Percentiles rank a stretch among this genome's conserved stretches.
Evolutionary conservation across 1,139 yeast genomes (phyloP).

Genomic region (Nakaseomyces nivariensis): DNA sequence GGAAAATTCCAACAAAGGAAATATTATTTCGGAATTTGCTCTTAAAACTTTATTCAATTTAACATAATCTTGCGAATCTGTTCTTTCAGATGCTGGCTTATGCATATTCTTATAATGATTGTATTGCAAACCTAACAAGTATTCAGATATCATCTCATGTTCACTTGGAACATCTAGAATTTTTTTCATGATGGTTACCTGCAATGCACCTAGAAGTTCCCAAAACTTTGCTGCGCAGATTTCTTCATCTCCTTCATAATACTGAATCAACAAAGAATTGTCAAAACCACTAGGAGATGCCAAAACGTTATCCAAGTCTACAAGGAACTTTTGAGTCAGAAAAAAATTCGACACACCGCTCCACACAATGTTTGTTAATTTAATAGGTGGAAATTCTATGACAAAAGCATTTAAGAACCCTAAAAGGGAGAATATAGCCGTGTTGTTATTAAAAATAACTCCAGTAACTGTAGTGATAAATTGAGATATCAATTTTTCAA

Average conservation of each 20-base stretch:
- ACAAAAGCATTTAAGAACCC: constrained; percentile 26
- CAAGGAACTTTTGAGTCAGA: constrained; percentile 14
- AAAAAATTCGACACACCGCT: constrained; percentile 12
- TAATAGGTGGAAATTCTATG: constrained; percentile 12
- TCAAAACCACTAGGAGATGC: constrained; percentile 17
- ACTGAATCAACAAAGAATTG: constrained; percentile 25
- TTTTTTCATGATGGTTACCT: constrained; percentile 12
- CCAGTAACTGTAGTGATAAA: constrained; percentile 24
- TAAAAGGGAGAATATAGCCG: constrained; percentile 24
- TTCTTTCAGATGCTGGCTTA: background rate
- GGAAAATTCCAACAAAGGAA: constrained; percentile 14
- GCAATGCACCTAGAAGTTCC: constrained; percentile 19
- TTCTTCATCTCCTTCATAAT: constrained; percentile 24
- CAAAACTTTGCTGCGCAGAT: constrained; percentile 21
- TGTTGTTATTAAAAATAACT: constrained; percentile 15
- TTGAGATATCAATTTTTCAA: constrained; percentile 17
- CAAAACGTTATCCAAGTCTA: constrained; percentile 15
- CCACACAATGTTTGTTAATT: constrained; percentile 19
- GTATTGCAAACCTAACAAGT: constrained; percentile 15
- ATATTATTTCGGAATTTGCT: constrained; percentile 8
- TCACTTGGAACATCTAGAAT: constrained; percentile 9
- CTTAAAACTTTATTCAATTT: constrained; percentile 3
- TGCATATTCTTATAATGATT: constrained; percentile 8
- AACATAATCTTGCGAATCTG: constrained; percentile 4
- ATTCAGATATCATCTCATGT: constrained; percentile 6